phyloP scores from a whole-genome alignment of 768 basidiomycete genomes.

The Suillus spraguei region DNA sequence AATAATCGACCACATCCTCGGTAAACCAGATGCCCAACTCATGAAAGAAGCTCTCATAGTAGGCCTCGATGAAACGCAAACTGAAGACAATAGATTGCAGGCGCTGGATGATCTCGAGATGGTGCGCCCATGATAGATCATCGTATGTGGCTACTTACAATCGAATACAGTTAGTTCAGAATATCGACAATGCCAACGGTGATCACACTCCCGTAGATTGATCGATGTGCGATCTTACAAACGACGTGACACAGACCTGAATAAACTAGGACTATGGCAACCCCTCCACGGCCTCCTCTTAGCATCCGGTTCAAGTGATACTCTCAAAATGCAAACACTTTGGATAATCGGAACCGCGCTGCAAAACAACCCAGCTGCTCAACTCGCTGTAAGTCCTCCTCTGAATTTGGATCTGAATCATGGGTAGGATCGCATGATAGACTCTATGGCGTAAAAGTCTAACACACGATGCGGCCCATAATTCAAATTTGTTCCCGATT shows the following conservation, averaged over 20 bases:
- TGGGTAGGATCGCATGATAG: no score
- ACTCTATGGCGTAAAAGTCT: no score
- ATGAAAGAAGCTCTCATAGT: slow-evolving; percentile 81
- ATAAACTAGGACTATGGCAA: slow-evolving; percentile 77
- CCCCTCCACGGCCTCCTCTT: slow-evolving; percentile 68
- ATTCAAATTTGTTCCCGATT: not conserved
- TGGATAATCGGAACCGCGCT: slow-evolving; percentile 91
- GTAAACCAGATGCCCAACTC: slow-evolving; percentile 76
- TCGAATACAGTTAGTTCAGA: slow-evolving; percentile 68
- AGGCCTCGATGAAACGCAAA: slow-evolving; percentile 56
- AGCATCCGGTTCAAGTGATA: slow-evolving; percentile 53
- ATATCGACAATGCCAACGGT: slow-evolving; percentile 90
- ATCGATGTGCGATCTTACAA: not conserved
- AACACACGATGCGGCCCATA: not conserved
- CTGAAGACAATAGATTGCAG: slow-evolving; percentile 60
- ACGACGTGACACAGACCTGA: slow-evolving; percentile 60
- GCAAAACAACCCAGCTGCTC: slow-evolving; percentile 88
- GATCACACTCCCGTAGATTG: not conserved
- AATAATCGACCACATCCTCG: slow-evolving; percentile 85
- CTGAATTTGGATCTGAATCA: no score
- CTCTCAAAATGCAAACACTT: slow-evolving; percentile 65
- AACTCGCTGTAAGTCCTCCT: slow-evolving; percentile 58
- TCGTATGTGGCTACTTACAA: not conserved
- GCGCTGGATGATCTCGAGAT: slow-evolving; percentile 88
- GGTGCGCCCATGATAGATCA: slow-evolving; percentile 44